These are phyloP conservation scores for Ilyonectria sp. DNA, from an alignment of 2,329 filamentous ascomycete species.

Conservation along the genomic window DNA sequence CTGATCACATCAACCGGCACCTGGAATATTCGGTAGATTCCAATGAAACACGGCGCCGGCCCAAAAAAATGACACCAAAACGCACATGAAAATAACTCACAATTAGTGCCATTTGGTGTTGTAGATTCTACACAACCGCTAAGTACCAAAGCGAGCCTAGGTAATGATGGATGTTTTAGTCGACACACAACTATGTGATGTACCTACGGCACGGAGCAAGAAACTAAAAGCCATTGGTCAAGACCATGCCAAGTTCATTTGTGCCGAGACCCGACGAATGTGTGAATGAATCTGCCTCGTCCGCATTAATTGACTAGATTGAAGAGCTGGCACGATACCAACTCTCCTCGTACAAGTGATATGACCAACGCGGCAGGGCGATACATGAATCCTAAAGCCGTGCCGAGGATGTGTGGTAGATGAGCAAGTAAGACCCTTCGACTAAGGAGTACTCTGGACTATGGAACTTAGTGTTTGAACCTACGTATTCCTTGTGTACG, in stretches of 20 bases:
- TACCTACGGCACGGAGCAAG: neutral
- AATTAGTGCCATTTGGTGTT: neutral
- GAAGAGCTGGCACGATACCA: neutral
- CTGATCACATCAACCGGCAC: neutral
- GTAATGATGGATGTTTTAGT: neutral
- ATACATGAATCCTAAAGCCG: neutral
- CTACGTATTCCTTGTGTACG: no score
- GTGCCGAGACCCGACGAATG: neutral
- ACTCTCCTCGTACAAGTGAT: neutral
- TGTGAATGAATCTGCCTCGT: neutral
- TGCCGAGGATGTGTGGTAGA: neutral
- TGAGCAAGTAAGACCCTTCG: neutral
- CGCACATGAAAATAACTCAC: neutral
- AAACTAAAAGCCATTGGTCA: neutral
- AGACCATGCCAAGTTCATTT: neutral
- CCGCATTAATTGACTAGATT: neutral
- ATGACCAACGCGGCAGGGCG: neutral
- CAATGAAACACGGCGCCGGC: neutral
- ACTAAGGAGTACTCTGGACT: no score
- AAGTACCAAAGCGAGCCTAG: neutral
- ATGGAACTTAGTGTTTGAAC: no score
- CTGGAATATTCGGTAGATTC: neutral
- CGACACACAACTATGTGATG: neutral
- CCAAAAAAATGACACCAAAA: neutral
- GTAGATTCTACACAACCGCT: neutral